Percentiles rank a stretch among this genome's conserved stretches.
Evolutionary conservation across 805 yeast genomes (phyloP).

Genomic region (Candida nanaspora): DNA sequence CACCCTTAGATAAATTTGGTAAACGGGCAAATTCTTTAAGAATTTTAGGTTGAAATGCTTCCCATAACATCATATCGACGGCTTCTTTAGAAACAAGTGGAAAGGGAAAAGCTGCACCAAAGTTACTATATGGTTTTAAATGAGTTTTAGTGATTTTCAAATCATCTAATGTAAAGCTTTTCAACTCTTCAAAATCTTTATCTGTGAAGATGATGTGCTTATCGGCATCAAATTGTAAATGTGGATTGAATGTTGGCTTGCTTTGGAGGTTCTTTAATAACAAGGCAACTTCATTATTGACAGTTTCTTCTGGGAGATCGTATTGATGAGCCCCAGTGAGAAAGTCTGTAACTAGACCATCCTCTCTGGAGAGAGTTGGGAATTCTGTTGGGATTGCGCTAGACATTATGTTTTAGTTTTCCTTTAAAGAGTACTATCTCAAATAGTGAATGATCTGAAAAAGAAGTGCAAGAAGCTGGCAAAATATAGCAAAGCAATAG

Average conservation of each 20-base stretch:
- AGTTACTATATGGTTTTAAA: constrained; percentile 25
- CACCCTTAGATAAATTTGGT: constrained; percentile 17
- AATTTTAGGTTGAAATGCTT: constrained; percentile 36
- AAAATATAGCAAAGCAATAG: too few relatives aligned
- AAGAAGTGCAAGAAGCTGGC: too few relatives aligned
- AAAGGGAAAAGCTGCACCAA: constrained; percentile 48
- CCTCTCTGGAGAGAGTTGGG: constrained; percentile 11
- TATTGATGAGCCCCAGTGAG: constrained; percentile 15
- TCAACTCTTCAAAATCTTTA: constrained; percentile 29
- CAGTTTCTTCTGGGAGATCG: constrained; percentile 19
- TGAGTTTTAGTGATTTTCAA: constrained; percentile 30
- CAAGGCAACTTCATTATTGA: constrained; percentile 16
- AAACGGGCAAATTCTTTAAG: constrained; percentile 37
- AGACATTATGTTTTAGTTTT: too few relatives aligned
- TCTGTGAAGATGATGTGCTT: constrained; percentile 31
- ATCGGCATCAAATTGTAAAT: constrained; percentile 29
- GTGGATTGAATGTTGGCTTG: constrained; percentile 18
- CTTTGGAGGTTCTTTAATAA: constrained; percentile 13
- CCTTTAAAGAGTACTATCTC: too few relatives aligned
- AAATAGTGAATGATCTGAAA: too few relatives aligned
- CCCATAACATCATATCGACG: constrained; percentile 46
- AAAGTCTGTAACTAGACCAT: constrained; percentile 8
- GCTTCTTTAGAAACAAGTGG: constrained; percentile 55
- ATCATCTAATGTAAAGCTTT: constrained; percentile 30
- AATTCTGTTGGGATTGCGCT: constrained; percentile 2